Base-by-base conservation (phyloP, 176 grass and related monocot species). In the Rhynchospora breviuscula region DNA sequence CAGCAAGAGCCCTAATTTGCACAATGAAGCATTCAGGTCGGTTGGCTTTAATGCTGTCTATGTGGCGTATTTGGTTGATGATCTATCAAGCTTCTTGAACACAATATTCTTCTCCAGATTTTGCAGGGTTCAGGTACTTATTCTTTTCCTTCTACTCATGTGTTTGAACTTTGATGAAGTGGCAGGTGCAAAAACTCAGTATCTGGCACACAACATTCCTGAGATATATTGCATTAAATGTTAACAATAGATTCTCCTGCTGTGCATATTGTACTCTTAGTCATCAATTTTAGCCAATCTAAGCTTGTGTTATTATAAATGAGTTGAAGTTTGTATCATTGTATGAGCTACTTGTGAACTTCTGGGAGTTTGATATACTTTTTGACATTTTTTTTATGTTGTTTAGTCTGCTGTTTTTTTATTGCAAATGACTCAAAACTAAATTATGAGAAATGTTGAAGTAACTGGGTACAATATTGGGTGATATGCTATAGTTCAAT, bases 1-100 rank as follows among this genome's bases (percentile, higher is more conserved):
- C 23, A 99, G 96, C 85, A 95, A 99, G 89, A 91, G 93, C 62
- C 96, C 96, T 64, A 85, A 89, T 92, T 93, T 99, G 83, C 91
- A 93, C 61, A 99, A 99, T 69, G 91, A 93, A 84, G 89, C 96
- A 80, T 95, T 99, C 85, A 90, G 85, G 78, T 86, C 89, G 25
- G 88, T 95, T 85, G 93, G 96, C 70, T 87, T 89, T 69, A 89
- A 99, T 84, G 91, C 93, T 85, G 91, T 99, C 25, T 99, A 99
- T 81, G 93, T 95, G 65, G 89, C 93, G 12, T 88, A 93, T 95
- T 90, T 99, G 89, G 96, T 99, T 66, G 96, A 99, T 84, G 89
- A 99, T 81, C 83, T 99, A 85, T 85, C 63, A 23, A 93, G 77
- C 78, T 99, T 99, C 84, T 90, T 99, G 56, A 86, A 58, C 48